A percentile compares a stretch with the other conserved stretches of the same genome.
These are phyloP conservation scores for Onygenales sp. DNA, from an alignment of 2,329 filamentous ascomycete genomes.

Conservation along the genomic window DNA sequence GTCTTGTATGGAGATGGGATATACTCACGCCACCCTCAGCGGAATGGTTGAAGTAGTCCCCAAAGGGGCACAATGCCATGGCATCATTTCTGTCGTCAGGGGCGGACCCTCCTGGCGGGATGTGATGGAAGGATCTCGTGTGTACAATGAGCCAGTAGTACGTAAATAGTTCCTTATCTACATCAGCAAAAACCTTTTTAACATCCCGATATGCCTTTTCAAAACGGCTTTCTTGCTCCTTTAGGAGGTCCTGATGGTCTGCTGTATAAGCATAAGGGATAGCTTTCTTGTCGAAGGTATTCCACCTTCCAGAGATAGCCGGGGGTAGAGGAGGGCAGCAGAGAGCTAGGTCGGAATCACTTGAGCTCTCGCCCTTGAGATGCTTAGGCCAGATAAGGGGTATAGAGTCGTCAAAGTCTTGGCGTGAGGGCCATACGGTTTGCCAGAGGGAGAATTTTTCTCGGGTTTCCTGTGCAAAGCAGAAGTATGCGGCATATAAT, in stretches of 20 bases:
- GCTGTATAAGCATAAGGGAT: slow-evolving; percentile 25
- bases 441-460: slow-evolving; percentile 50
- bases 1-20: background rate
- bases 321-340: slow-evolving; percentile 21
- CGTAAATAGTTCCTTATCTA: slow-evolving; percentile 35
- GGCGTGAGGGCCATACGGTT: slow-evolving; percentile 48
- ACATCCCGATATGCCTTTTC: slow-evolving; percentile 41
- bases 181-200: slow-evolving; percentile 32
- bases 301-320: slow-evolving; percentile 30
- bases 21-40: slow-evolving; percentile 30
- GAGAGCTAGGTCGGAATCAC: slow-evolving; percentile 1
- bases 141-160: slow-evolving; percentile 55
- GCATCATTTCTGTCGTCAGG: slow-evolving; percentile 34
- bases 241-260: slow-evolving; percentile 26
- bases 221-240: slow-evolving; percentile 47
- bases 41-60: slow-evolving; percentile 39
- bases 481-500: slow-evolving; percentile 59
- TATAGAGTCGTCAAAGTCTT: slow-evolving; percentile 51
- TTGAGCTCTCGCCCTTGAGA: slow-evolving; percentile 16
- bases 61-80: slow-evolving; percentile 37
- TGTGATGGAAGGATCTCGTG: slow-evolving; percentile 52
- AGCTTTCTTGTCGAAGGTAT: slow-evolving; percentile 14
- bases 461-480: slow-evolving; percentile 37
- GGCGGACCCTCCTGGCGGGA: slow-evolving; percentile 29
- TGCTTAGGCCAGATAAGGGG: slow-evolving; percentile 45